Evolutionary conservation across 768 basidiomycete species (phyloP), one percentile per base, ranked within the genome.

Genomic region (Tubosaeta brunneosetosa): DNA sequence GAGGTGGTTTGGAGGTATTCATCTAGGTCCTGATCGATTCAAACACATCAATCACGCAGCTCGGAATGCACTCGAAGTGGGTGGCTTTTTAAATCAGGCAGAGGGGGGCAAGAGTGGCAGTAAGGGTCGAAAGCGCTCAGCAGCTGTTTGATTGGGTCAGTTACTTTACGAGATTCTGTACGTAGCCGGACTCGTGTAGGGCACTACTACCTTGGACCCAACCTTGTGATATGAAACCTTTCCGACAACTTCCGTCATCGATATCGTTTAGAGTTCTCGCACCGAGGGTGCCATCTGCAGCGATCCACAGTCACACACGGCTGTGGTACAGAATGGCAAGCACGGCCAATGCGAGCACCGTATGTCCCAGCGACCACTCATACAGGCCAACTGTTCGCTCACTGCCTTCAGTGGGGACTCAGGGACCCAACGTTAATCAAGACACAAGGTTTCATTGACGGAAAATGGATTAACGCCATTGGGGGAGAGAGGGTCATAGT

Each of bases 41-140:
- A 88, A 89, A 65, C 91, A 95, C 61, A 98, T 99, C 68, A 97
- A 95, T 63, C 91, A 94, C 65, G 92, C 92, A 4, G 95, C 94
- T 2, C 79, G 95, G 19, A 90, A 91, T 61, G 94, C 94, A 1
- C 75, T 98, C 6, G 91, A 95, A 41, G 57, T 84, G 1, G 95
- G 89, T 10, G 94, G 94, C 0, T 92, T 97, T 66, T 71, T 98
- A 31, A 88, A 90, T 40, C 70, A 63, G 9, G 61, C 60, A 14
- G 79, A 76, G 25, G 59, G 58, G 34, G 57, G 55, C 8, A 65
- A 61, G 34, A 43, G 54, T 16, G 54, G 49, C 6, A 34, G 46
- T 22, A 69, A 58, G 48, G 69, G 69, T 22, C 61, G 67, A 34
- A 69, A 59, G 47, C 69, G 61, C 33, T 68, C 55, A 67, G 13